phyloP scores from a whole-genome alignment of 768 basidiomycete species.

The Heimioporus sp. region DNA sequence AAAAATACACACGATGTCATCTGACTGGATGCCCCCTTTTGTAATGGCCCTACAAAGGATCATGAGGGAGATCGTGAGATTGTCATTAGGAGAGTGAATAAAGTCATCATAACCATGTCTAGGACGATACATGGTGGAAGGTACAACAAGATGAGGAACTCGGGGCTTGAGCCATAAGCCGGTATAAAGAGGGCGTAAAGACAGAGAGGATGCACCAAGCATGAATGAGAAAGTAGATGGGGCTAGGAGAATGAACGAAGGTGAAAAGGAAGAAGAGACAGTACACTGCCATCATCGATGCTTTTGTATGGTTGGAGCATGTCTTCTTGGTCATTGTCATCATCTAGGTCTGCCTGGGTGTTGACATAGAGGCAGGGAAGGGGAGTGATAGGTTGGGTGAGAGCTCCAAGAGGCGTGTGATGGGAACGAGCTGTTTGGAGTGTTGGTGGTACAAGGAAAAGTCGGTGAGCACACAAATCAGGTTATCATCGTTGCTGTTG shows the following conservation, averaged over 20 bases:
- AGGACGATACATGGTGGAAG: constrained; percentile 32
- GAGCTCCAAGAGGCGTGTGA: constrained; percentile 39
- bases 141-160: constrained; percentile 48
- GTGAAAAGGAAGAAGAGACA: background rate
- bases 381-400: constrained; percentile 12
- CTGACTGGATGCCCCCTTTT: constrained; percentile 41
- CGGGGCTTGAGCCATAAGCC: too few species aligned
- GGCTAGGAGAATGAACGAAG: constrained; percentile 37
- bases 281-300: constrained; percentile 28
- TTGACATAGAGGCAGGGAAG: constrained; percentile 42
- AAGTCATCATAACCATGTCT: constrained; percentile 42
- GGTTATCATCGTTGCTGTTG: constrained; percentile 41
- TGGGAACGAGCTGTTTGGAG: constrained; percentile 38
- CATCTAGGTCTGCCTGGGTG: constrained; percentile 34
- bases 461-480: constrained; percentile 53
- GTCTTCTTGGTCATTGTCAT: constrained; percentile 23
- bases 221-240: constrained; percentile 60
- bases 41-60: constrained; percentile 46
- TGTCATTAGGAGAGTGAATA: constrained; percentile 34
- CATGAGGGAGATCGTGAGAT: constrained; percentile 27
- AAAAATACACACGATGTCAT: constrained; percentile 44
- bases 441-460: constrained; percentile 50
- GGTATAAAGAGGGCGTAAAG: constrained; percentile 45
- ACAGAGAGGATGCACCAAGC: constrained; percentile 67
- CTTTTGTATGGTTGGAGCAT: constrained; percentile 6